Evolutionary conservation across 768 basidiomycete genomes (phyloP).

Genomic region (Serendipita sp.): DNA sequence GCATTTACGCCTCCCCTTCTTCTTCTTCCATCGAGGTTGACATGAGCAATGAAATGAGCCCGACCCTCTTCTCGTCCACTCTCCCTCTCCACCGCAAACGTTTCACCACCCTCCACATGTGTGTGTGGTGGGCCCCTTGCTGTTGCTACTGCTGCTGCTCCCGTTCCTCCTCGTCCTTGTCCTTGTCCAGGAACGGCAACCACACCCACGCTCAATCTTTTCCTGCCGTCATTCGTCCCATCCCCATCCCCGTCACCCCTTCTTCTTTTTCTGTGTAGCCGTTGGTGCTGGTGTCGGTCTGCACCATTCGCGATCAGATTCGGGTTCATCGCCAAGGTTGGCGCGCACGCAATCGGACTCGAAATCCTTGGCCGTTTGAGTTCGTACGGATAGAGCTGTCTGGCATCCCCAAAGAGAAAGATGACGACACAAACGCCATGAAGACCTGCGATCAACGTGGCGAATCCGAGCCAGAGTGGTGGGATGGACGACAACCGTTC

Average conservation of each 20-base stretch:
- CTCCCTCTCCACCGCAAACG: too few relatives aligned
- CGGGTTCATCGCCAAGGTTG: neutral
- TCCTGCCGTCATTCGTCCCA: too few relatives aligned
- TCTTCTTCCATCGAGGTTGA: constrained; percentile 16
- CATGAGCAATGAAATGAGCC: too few relatives aligned
- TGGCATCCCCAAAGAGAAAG: constrained; percentile 14
- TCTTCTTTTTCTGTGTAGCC: too few relatives aligned
- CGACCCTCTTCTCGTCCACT: too few relatives aligned
- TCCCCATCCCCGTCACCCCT: too few relatives aligned
- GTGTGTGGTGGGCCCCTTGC: too few relatives aligned
- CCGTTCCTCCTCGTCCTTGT: constrained; percentile 23
- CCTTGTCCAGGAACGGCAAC: too few relatives aligned
- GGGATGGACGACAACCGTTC: constrained; percentile 10
- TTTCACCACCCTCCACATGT: too few relatives aligned
- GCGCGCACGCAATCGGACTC: neutral
- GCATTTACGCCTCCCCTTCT: constrained; percentile 31
- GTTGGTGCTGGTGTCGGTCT: too few relatives aligned
- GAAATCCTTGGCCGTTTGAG: constrained; percentile 7
- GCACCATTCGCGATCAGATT: neutral
- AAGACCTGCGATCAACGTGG: constrained; percentile 11
- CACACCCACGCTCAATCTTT: too few relatives aligned
- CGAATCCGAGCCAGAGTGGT: constrained; percentile 13
- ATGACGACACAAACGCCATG: constrained; percentile 14
- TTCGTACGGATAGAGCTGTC: constrained; percentile 14
- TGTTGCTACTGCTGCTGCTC: constrained; percentile 8